phyloP scores from a whole-genome alignment of 1,284 basidiomycete species.

The Malassezia psittaci region DNA sequence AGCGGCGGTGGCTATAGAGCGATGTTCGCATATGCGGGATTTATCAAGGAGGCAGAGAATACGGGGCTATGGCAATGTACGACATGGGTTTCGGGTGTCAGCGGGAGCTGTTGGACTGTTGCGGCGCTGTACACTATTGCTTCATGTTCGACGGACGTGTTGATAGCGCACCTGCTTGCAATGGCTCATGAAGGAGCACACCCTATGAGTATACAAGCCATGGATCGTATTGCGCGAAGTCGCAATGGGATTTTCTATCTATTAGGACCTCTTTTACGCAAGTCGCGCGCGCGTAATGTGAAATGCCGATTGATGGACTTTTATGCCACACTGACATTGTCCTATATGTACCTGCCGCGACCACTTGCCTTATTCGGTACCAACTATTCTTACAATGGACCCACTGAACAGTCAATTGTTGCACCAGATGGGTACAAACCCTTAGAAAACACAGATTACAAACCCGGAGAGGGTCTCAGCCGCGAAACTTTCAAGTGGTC shows the following conservation, averaged over 20 bases:
- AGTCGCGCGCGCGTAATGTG: slow-evolving; percentile 30
- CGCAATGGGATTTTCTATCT: slow-evolving; percentile 37
- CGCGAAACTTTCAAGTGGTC: slow-evolving; percentile 40
- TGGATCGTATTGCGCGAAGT: slow-evolving; percentile 35
- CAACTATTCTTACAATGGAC: slow-evolving; percentile 16
- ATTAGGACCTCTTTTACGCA: slow-evolving; percentile 35
- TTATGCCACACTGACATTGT: slow-evolving; percentile 37
- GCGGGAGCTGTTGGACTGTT: slow-evolving; percentile 47
- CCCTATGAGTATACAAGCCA: slow-evolving; percentile 37
- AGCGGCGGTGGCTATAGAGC: slow-evolving; percentile 48
- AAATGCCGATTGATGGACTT: slow-evolving; percentile 44
- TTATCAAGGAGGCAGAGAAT: slow-evolving; percentile 33
- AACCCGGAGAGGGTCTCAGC: slow-evolving; percentile 27
- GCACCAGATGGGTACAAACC: background rate
- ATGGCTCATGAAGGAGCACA: slow-evolving; percentile 36
- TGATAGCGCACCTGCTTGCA: slow-evolving; percentile 29
- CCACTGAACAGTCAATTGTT: background rate
- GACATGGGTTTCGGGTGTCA: slow-evolving; percentile 42
- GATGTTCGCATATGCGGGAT: slow-evolving; percentile 35
- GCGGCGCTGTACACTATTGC: slow-evolving; percentile 35
- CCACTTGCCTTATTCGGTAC: slow-evolving; percentile 16
- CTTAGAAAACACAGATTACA: slow-evolving; percentile 2
- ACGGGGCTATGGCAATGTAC: slow-evolving; percentile 38
- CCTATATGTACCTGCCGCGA: slow-evolving; percentile 32
- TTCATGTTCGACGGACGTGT: slow-evolving; percentile 22